Conservation (phyloP, 2,329 filamentous ascomycete species). For the Bimuria novae-zelandiae region DNA sequence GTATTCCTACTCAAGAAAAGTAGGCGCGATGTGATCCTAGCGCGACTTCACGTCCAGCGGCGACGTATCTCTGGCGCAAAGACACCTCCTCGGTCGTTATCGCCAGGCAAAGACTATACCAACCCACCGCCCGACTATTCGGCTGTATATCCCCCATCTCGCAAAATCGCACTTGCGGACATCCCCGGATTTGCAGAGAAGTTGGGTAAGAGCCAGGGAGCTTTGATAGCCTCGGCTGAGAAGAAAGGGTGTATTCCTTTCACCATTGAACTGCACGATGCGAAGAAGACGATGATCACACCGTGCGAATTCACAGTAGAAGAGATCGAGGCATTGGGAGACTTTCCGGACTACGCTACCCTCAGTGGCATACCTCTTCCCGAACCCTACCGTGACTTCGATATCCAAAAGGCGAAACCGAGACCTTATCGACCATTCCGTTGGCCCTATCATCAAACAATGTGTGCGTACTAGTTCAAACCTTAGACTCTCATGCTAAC, state of each 20-base stretch:
- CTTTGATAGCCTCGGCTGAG: conserved; percentile 25
- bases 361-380: conserved; percentile 77
- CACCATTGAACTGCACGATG: conserved; percentile 31
- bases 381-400: conserved; percentile 64
- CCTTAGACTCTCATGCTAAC: conserved; percentile 1
- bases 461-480: conserved; percentile 66
- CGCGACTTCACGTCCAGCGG: conserved; percentile 45
- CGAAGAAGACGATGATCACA: conserved; percentile 53
- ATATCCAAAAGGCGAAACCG: conserved; percentile 69
- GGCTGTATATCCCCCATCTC: conserved; percentile 59
- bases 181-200: conserved; percentile 31
- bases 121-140: conserved; percentile 46
- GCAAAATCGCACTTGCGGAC: conserved; percentile 52
- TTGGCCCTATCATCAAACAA: conserved; percentile 88
- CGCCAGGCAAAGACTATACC: conserved; percentile 51
- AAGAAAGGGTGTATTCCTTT: conserved; percentile 32
- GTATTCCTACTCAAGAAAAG: conserved; percentile 38
- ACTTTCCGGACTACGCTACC: conserved; percentile 78
- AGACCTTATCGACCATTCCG: conserved; percentile 80
- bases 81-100: conserved; percentile 60
- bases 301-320: conserved; percentile 71
- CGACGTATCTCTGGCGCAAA: conserved; percentile 53
- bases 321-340: conserved; percentile 71
- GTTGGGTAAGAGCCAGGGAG: conserved; percentile 29
- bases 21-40: conserved; percentile 48